A percentile compares a stretch with the other conserved stretches of the same genome.
phyloP scores from a whole-genome alignment of 345 rosid species.

The Arabidopsis thaliana region DNA sequence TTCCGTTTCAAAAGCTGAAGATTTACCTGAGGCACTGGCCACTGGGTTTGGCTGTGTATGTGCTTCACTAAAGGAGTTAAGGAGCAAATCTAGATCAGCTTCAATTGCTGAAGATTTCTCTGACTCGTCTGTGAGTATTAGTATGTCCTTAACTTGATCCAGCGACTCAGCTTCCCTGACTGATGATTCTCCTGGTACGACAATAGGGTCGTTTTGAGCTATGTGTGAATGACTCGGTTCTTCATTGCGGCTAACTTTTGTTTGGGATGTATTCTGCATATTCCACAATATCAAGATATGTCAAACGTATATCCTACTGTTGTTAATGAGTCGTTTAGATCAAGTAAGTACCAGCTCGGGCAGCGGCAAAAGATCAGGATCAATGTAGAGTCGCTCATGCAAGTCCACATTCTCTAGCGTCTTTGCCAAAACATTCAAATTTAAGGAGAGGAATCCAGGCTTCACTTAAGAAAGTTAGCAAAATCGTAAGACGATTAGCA shows the following conservation, averaged over 20 bases:
- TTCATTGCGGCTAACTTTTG: slow-evolving; percentile 29
- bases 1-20: slow-evolving; percentile 39
- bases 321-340: not conserved
- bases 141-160: slow-evolving; percentile 38
- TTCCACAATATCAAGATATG: slow-evolving; percentile 21
- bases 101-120: slow-evolving; percentile 54
- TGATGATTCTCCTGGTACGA: slow-evolving; percentile 13
- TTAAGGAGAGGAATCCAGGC: slow-evolving; percentile 71
- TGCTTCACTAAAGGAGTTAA: slow-evolving; percentile 53
- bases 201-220: not conserved
- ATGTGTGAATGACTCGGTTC: slow-evolving; percentile 33
- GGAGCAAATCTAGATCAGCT: slow-evolving; percentile 76
- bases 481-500: not conserved
- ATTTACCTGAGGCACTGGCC: not conserved
- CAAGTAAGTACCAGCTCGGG: slow-evolving; percentile 58
- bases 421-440: slow-evolving; percentile 68
- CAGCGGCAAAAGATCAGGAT: slow-evolving; percentile 64
- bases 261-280: slow-evolving; percentile 44
- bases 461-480: slow-evolving; percentile 29
- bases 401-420: slow-evolving; percentile 67
- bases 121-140: slow-evolving; percentile 14
- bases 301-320: slow-evolving; percentile 14
- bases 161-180: slow-evolving; percentile 26
- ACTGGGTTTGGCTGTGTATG: slow-evolving; percentile 20
- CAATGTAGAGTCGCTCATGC: slow-evolving; percentile 73